These are phyloP conservation scores for Taphrina communis DNA, from an alignment of 1,139 yeast species.

Conservation along the genomic window DNA sequence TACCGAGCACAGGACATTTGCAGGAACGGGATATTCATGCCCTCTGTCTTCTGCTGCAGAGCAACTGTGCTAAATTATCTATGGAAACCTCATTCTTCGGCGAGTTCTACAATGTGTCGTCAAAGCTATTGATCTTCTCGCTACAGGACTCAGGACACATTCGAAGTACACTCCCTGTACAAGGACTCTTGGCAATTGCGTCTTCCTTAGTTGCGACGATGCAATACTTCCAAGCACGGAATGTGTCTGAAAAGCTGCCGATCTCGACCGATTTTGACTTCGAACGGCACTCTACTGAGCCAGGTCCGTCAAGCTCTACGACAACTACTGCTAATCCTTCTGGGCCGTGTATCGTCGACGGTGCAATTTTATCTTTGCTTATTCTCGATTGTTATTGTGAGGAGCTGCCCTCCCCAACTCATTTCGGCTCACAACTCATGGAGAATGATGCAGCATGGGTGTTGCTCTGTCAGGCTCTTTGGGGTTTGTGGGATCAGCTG, in stretches of 20 bases:
- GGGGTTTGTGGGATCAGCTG: not conserved
- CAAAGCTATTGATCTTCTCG: not conserved
- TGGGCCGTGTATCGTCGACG: not conserved
- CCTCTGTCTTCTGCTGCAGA: not conserved
- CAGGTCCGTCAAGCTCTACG: too few species aligned
- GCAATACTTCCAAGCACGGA: not conserved
- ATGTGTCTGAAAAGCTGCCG: not conserved
- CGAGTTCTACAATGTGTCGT: not conserved
- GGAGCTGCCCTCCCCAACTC: not conserved
- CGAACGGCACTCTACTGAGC: not conserved
- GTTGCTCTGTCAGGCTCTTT: not conserved
- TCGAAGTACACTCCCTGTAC: not conserved
- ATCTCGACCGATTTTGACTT: not conserved
- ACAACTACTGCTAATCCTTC: not conserved
- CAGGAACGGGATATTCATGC: not conserved
- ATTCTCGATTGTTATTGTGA: not conserved
- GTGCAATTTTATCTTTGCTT: not conserved
- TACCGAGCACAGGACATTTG: not conserved
- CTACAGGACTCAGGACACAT: not conserved
- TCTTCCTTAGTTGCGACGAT: not conserved
- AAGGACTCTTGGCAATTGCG: not conserved
- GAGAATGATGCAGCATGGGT: not conserved
- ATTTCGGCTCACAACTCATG: not conserved
- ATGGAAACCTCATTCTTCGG: not conserved
- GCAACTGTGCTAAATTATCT: not conserved